Evolutionary conservation across 176 grass and related monocot genomes (phyloP).

Genomic region (Rhynchospora pubera): DNA sequence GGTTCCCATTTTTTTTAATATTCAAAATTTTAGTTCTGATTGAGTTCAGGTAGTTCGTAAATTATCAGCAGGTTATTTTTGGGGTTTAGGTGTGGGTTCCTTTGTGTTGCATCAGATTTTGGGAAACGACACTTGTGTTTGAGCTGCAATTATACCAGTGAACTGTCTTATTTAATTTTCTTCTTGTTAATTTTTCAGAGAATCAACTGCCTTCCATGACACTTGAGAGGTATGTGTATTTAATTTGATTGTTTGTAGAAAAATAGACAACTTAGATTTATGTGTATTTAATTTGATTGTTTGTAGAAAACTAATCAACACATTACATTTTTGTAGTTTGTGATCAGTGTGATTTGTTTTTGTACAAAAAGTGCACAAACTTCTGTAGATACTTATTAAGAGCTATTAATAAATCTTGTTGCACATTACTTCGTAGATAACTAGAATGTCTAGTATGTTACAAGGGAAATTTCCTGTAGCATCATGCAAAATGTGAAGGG

Average conservation of each 20-base stretch:
- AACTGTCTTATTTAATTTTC: constrained; percentile 8
- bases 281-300: constrained; percentile 20
- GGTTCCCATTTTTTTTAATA: neutral
- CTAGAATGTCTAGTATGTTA: neutral
- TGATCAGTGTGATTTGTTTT: neutral
- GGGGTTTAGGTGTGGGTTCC: no score
- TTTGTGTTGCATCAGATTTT: neutral
- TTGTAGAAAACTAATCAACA: constrained; percentile 13
- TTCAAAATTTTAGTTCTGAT: neutral
- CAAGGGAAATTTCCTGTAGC: neutral
- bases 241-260: constrained; percentile 16
- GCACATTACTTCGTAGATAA: neutral
- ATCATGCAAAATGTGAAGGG: neutral
- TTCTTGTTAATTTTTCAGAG: constrained; percentile 47
- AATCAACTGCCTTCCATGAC: constrained; percentile 72
- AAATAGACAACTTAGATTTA: constrained; percentile 6
- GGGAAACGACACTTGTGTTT: neutral
- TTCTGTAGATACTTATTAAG: neutral
- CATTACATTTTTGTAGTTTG: constrained; percentile 3
- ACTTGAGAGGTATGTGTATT: constrained; percentile 21
- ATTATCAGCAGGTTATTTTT: no score
- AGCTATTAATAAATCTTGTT: neutral
- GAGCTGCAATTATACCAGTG: constrained; percentile 7
- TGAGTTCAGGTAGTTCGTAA: neutral
- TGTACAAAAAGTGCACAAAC: neutral